Conservation (phyloP, 169 alveolate species). For the Condylostoma magnum region DNA sequence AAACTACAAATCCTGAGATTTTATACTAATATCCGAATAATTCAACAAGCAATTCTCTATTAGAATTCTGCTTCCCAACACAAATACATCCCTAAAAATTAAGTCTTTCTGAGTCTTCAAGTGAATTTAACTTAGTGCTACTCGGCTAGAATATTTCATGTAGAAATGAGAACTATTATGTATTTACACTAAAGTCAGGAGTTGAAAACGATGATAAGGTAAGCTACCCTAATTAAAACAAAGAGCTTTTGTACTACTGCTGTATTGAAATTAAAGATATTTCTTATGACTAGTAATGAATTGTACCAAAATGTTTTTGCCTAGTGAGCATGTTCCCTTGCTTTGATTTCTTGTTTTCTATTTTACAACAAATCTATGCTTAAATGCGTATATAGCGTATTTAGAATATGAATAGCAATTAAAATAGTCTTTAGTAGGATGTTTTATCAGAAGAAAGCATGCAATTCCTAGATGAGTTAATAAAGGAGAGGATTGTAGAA, state of each 20-base stretch:
- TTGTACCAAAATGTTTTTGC: constrained; percentile 23
- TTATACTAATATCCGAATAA: no score
- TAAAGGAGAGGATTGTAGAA: no score
- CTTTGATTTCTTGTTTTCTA: neutral
- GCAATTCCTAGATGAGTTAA: no score
- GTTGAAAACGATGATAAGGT: neutral
- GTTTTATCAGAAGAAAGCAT: no score
- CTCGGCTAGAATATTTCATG: neutral
- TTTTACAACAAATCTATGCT: no score
- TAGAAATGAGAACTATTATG: constrained; percentile 10
- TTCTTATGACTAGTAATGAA: neutral
- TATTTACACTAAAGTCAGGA: constrained; percentile 23
- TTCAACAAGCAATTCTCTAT: no score
- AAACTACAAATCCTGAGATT: no score
- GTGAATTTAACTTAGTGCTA: constrained; percentile 11
- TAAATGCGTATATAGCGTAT: no score
- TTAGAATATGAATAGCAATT: no score
- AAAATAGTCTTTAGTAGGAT: no score
- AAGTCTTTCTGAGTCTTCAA: neutral
- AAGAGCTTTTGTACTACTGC: constrained; percentile 16
- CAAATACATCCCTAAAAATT: neutral
- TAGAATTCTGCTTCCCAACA: constrained; percentile 33
- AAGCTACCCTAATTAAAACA: neutral
- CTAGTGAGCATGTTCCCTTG: constrained; percentile 11
- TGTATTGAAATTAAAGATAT: constrained; percentile 11